Base-by-base conservation (phyloP, 768 basidiomycete species). In the Mycena polygramma region DNA sequence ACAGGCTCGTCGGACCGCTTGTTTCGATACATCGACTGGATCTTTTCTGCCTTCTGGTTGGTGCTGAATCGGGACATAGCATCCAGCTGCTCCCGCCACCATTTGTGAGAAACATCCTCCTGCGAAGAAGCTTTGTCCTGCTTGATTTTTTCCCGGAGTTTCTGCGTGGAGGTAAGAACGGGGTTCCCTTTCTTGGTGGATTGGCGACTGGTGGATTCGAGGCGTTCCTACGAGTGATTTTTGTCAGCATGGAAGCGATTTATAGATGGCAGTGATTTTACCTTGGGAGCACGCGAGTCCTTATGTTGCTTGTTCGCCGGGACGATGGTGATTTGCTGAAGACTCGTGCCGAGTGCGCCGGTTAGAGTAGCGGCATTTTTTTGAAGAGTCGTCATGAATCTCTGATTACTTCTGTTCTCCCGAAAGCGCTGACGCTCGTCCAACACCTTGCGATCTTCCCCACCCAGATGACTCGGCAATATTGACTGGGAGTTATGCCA, bases 341-440 rank as follows among this genome's bases (percentile, higher is more conserved):
- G 78, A 9, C 78, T 77, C 1, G 80, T 82, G 1, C 92, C 92
- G 0, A 83, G 83, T 7, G 91, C 90, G 0, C 92, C 92, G 0
- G 89, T 90, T 66, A 93, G 76, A 0, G 90, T 91, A 46, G 85
- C 86, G 13, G 92, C 91, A 52, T 89, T 88, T 60, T 83, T 79
- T 60, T 90, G 89, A 64, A 93, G 74, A 15, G 75, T 80, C 39
- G 83, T 79, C 88, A 91, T 91, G 75, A 87, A 88, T 0, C 84
- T 79, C 73, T 93, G 92, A n/a, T 88, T 83, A 19, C 75, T 73
- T 19, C 81, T 78, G 53, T 88, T 79, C 57, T 74, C 77, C 71
- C 77, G 82, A 68, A 63, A 77, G 35, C 83, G 82, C 62, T 81
- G 79, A 77, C 82, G 73, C 63, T 77, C 82, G 57, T 83, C 80